Evolutionary conservation across 1,139 yeast species (phyloP), one percentile per base, ranked within the genome.

Genomic region (Candida mesenterica): DNA sequence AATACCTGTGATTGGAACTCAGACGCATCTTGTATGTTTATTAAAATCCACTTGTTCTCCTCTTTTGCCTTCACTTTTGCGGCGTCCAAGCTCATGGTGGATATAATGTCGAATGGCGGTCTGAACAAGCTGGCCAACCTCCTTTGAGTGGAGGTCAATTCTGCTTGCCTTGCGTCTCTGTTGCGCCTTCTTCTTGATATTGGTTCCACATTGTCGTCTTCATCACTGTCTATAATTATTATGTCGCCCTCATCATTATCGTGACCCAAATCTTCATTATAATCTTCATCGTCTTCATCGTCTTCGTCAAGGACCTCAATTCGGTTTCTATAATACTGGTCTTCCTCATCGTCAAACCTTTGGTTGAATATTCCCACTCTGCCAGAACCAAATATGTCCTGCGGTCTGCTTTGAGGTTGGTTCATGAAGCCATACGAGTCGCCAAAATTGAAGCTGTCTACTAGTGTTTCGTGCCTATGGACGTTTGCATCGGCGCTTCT

Each of bases 31-130:
- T 94, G 98, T 32, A 94, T 77, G 55, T 92, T 94, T 22, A 92
- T 72, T 49, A 94, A 63, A 13, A 94, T 72, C 97, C 97, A 90
- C 59, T 83, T 87, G 40, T 76, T 67, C 37, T 69, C 71, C 30
- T 61, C 62, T 39, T 81, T 72, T 1, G 95, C 97, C 43, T 71
- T 66, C 2, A 55, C 49, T 49, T 81, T 84, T 3, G 97, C 98
- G 7, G 72, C 60, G 26, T 87, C 95, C 16, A 94, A 61, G 41
- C 75, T 78, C 10, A 79, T 48, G 43, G 75, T 77, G 15, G 79
- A 68, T 57, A 92, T 88, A 30, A 92, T 65, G 50, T 92, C 97
- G 62, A 88, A 92, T 0, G 98, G 98, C 0, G 98, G 98, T 43
- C 94, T 70, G 60, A 90, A 92, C 25, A 92, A 66, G 42, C 74